Percentiles rank a stretch among this genome's conserved stretches.
Evolutionary conservation across 768 basidiomycete genomes (phyloP).

Genomic region (Amyloporia xantha): DNA sequence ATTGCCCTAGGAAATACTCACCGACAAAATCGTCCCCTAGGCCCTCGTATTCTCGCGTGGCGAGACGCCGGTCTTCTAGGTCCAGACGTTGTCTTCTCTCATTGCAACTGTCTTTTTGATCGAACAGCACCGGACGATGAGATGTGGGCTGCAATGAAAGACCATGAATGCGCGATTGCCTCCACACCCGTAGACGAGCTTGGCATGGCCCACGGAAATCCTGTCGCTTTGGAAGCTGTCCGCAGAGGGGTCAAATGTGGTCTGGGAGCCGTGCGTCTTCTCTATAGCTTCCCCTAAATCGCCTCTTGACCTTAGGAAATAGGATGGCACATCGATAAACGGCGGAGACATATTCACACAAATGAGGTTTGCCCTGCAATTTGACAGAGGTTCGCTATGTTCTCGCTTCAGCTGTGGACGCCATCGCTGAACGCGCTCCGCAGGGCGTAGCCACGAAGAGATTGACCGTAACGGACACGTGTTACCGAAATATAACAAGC

Average conservation of each 20-base stretch:
- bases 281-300: not conserved
- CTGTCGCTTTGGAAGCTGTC: constrained; percentile 22
- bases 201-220: constrained; percentile 27
- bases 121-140: constrained; percentile 19
- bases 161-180: constrained; percentile 19
- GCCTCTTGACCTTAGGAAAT: not conserved
- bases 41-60: constrained; percentile 16
- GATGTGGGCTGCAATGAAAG: constrained; percentile 23
- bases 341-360: constrained; percentile 25
- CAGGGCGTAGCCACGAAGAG: constrained; percentile 16
- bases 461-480: constrained; percentile 10
- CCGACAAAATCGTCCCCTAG: constrained; percentile 4
- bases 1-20: no score
- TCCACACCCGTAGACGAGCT: constrained; percentile 27
- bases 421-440: no score
- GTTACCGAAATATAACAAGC: constrained; percentile 18
- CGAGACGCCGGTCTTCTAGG: constrained; percentile 22
- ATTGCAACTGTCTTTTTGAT: constrained; percentile 22
- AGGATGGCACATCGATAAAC: constrained; percentile 23
- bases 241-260: constrained; percentile 24
- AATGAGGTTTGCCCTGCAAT: constrained; percentile 26
- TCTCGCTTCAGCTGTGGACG: no score
- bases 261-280: constrained; percentile 19
- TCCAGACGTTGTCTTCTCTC: constrained; percentile 24
- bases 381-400: constrained; percentile 16